These are phyloP conservation scores for Sporothrix brunneoviolacea DNA, from an alignment of 2,329 filamentous ascomycete genomes.

Conservation along the genomic window DNA sequence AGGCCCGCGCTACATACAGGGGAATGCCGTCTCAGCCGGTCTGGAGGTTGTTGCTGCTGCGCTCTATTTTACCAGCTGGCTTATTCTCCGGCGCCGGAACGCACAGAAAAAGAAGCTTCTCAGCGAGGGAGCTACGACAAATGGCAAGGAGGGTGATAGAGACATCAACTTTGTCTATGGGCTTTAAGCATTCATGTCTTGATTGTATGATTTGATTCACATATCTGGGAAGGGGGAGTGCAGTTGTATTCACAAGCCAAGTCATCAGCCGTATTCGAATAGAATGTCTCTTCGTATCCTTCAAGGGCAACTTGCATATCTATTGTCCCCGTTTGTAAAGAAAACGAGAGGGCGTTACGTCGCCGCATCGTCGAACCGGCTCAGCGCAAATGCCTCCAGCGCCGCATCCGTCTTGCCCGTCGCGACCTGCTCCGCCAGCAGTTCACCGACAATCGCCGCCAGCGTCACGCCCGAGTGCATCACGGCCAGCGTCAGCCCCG, in stretches of 20 bases:
- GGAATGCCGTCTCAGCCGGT: constrained; percentile 11
- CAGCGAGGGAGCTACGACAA: constrained; percentile 8
- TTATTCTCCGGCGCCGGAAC: constrained; percentile 8
- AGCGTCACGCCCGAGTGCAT: constrained; percentile 28
- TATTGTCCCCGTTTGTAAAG: too few relatives aligned
- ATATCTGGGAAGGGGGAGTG: too few relatives aligned
- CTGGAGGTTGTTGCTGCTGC: constrained; percentile 6
- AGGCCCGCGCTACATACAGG: constrained; percentile 13
- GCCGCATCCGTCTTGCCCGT: constrained; percentile 6
- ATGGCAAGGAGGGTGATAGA: constrained; percentile 8
- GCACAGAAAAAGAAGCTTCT: constrained; percentile 10
- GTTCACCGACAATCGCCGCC: constrained; percentile 22
- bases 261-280: too few relatives aligned
- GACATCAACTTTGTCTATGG: not conserved
- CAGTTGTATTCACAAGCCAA: too few relatives aligned
- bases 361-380: constrained; percentile 9
- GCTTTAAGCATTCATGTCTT: not conserved
- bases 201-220: too few relatives aligned
- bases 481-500: constrained; percentile 25
- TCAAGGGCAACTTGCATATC: too few relatives aligned
- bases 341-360: too few relatives aligned
- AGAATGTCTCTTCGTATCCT: too few relatives aligned
- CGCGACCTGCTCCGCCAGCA: constrained; percentile 6
- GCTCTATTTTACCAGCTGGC: constrained; percentile 2
- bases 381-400: constrained; percentile 1